These are phyloP conservation scores for Sclerotinia trifoliorum DNA, from an alignment of 2,329 filamentous ascomycete species.

Conservation along the genomic window DNA sequence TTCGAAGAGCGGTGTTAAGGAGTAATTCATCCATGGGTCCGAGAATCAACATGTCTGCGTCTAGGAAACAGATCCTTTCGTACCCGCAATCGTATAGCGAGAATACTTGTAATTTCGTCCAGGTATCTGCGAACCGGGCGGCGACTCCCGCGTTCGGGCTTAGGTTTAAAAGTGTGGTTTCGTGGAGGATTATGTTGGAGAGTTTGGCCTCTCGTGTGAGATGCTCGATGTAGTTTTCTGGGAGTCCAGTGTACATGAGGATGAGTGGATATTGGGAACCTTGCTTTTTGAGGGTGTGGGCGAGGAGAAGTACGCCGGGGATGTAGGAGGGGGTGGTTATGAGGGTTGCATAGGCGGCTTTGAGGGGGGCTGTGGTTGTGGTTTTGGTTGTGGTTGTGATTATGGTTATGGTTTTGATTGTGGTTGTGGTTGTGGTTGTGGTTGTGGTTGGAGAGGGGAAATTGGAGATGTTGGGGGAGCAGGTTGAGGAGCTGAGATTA, in stretches of 20 bases:
- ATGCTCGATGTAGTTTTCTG: conserved; percentile 46
- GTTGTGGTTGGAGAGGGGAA: not conserved
- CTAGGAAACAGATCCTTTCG: conserved; percentile 72
- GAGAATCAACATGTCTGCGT: conserved; percentile 80
- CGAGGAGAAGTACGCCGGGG: conserved; percentile 73
- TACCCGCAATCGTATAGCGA: conserved; percentile 58
- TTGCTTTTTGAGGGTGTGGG: conserved; percentile 66
- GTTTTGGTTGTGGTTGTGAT: too few relatives aligned
- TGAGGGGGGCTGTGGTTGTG: not conserved
- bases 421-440: not conserved
- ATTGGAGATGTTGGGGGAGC: not conserved
- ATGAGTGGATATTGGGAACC: conserved; percentile 67
- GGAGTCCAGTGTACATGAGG: conserved; percentile 55
- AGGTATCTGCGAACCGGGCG: conserved; percentile 81
- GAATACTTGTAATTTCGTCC: conserved; percentile 81
- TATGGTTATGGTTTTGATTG: too few relatives aligned
- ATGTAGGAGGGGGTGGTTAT: conserved; percentile 81
- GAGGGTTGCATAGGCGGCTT: conserved; percentile 49
- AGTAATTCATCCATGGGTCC: conserved; percentile 89
- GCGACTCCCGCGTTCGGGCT: conserved; percentile 49
- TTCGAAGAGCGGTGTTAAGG: conserved; percentile 59
- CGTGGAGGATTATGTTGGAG: not conserved
- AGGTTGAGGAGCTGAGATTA: not conserved
- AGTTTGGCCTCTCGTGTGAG: conserved; percentile 1
- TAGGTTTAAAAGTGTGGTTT: not conserved